phyloP scores from a whole-genome alignment of 2,329 filamentous ascomycete species.

The Colletotrichum horii region DNA sequence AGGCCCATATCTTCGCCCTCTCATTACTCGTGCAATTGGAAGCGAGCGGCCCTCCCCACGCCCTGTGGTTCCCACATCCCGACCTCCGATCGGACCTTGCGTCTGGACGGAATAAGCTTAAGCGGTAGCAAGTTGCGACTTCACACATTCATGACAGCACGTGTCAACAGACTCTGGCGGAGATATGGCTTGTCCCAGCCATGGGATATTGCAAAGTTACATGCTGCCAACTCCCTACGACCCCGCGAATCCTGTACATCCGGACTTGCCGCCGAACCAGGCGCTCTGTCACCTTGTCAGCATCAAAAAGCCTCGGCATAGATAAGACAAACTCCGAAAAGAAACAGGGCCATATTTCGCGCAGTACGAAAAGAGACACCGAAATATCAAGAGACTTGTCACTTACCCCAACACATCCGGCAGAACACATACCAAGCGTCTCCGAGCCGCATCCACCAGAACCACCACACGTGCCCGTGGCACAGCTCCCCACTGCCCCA shows the following conservation, averaged over 20 bases:
- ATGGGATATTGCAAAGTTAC: background rate
- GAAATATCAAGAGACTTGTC: background rate
- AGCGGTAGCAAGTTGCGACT: background rate
- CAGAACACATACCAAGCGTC: conserved; percentile 12
- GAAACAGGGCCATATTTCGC: background rate
- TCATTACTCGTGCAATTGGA: conserved; percentile 13
- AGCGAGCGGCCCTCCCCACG: background rate
- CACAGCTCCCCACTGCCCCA: conserved; percentile 17
- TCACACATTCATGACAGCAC: background rate
- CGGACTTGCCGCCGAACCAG: conserved; percentile 15
- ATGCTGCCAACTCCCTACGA: background rate
- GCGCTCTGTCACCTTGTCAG: background rate
- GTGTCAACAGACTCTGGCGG: background rate
- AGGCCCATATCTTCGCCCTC: background rate
- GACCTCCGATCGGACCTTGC: conserved; percentile 18
- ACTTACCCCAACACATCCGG: conserved; percentile 21
- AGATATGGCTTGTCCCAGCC: background rate
- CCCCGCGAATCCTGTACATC: conserved; percentile 2
- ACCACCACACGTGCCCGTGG: conserved; percentile 17
- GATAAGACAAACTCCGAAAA: background rate
- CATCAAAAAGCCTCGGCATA: background rate
- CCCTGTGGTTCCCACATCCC: background rate
- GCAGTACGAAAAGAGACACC: background rate
- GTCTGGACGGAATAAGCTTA: conserved; percentile 14
- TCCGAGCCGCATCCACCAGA: conserved; percentile 14